Conservation (phyloP, 495 filamentous ascomycete species). For the Aspergillus campestris region DNA sequence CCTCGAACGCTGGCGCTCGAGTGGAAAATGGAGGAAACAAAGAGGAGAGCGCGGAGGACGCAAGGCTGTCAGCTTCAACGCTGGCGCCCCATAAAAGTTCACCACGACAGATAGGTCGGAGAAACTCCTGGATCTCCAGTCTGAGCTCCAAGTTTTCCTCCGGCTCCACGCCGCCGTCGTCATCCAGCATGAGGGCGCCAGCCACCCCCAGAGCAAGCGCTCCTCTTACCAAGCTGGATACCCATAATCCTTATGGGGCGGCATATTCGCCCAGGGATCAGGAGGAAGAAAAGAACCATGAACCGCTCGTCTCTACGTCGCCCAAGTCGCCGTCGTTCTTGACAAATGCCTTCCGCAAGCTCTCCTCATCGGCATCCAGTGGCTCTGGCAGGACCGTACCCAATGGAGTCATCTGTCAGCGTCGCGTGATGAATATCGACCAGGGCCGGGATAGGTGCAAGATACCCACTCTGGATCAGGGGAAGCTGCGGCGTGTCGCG, state of each 20-base stretch:
- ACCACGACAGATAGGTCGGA: constrained; percentile 42
- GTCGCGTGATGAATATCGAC: constrained; percentile 81
- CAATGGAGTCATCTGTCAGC: constrained; percentile 53
- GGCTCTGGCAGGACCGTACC: constrained; percentile 42
- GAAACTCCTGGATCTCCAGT: constrained; percentile 84
- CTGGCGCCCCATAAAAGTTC: constrained; percentile 22
- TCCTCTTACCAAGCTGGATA: constrained; percentile 30
- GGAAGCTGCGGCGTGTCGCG: constrained; percentile 75
- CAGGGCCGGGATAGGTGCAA: constrained; percentile 66
- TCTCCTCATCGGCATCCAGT: constrained; percentile 60
- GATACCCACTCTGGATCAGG: constrained; percentile 69
- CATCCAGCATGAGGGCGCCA: constrained; percentile 34
- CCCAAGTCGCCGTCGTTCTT: constrained; percentile 69
- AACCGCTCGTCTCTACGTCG: constrained; percentile 58
- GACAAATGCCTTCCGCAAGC: constrained; percentile 67
- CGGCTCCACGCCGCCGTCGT: constrained; percentile 43
- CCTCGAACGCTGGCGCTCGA: constrained; percentile 9
- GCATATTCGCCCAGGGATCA: constrained; percentile 52
- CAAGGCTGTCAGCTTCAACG: constrained; percentile 16
- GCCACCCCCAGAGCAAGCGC: constrained; percentile 38
- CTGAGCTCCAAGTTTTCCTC: constrained; percentile 88
- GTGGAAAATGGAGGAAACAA: constrained; percentile 15
- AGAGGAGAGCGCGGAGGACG: constrained; percentile 14
- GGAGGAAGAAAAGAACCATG: constrained; percentile 41
- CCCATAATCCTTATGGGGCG: constrained; percentile 39